Conservation (phyloP, 306 rosid species). For the Quercus wislizeni region DNA sequence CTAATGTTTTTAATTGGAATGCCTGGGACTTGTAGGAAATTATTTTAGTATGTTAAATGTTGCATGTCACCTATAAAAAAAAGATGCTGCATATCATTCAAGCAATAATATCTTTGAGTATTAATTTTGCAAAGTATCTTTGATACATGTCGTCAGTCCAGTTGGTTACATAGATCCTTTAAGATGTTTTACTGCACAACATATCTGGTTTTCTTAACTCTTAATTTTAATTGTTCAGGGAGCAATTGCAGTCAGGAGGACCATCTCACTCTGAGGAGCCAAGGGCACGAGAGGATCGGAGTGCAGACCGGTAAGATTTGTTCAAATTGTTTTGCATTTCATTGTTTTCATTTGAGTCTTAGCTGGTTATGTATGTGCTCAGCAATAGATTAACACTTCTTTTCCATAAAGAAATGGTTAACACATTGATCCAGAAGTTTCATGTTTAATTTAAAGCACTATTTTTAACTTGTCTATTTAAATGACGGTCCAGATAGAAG, state of each 20-base stretch:
- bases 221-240: conserved; percentile 53
- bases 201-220: conserved; percentile 1
- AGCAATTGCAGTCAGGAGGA: conserved; percentile 74
- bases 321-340: conserved; percentile 6
- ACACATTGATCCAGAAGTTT: background rate
- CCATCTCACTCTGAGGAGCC: conserved; percentile 93
- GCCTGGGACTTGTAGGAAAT: background rate
- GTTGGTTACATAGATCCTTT: background rate
- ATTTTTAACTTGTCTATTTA: background rate
- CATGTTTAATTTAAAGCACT: background rate
- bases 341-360: background rate
- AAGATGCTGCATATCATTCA: background rate
- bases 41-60: background rate
- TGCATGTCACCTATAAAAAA: background rate
- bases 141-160: background rate
- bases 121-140: background rate
- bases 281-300: conserved; percentile 80
- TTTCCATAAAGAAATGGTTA: background rate
- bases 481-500: background rate
- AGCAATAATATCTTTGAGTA: background rate
- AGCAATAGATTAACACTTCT: background rate
- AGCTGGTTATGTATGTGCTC: conserved; percentile 3
- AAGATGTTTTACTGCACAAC: background rate
- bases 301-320: conserved; percentile 61
- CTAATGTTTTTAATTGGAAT: background rate